Conservation (phyloP, 2,329 filamentous ascomycete genomes). For the Emergomyces pasteurianus region DNA sequence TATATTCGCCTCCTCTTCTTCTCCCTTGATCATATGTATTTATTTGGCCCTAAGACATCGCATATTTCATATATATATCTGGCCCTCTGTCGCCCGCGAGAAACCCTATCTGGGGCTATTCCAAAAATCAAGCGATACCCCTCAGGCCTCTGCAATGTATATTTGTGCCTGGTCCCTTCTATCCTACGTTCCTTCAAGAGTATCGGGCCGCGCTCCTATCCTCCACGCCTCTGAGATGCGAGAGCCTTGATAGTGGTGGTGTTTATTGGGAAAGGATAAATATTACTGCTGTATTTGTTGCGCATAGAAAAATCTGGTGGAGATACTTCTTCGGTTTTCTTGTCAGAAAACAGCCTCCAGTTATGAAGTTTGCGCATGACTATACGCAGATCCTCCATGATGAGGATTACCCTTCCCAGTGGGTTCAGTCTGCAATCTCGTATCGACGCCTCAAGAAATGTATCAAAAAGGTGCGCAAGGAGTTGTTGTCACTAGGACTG, state of each 20-base stretch:
- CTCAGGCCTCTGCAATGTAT: background rate
- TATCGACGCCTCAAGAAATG: constrained; percentile 82
- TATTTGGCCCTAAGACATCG: too few relatives aligned
- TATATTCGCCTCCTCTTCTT: background rate
- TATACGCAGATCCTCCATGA: constrained; percentile 58
- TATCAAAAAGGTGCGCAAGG: constrained; percentile 64
- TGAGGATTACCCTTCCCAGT: constrained; percentile 63
- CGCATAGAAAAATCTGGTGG: background rate
- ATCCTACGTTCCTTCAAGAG: background rate
- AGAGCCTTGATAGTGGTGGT: background rate
- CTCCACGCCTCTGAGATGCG: constrained; percentile 1
- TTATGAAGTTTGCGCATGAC: constrained; percentile 78
- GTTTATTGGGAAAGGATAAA: background rate
- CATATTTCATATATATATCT: background rate
- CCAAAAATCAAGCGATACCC: background rate
- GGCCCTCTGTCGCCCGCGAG: background rate
- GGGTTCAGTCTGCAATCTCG: constrained; percentile 63
- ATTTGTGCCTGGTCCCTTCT: background rate
- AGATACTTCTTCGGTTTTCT: background rate
- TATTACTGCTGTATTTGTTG: background rate
- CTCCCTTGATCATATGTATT: background rate
- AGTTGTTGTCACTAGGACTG: constrained; percentile 60
- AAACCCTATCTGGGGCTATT: background rate
- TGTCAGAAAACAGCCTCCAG: background rate
- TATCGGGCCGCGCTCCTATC: background rate